phyloP scores from a whole-genome alignment of 73 alveolate genomes.

The Paramecium caudatum region DNA sequence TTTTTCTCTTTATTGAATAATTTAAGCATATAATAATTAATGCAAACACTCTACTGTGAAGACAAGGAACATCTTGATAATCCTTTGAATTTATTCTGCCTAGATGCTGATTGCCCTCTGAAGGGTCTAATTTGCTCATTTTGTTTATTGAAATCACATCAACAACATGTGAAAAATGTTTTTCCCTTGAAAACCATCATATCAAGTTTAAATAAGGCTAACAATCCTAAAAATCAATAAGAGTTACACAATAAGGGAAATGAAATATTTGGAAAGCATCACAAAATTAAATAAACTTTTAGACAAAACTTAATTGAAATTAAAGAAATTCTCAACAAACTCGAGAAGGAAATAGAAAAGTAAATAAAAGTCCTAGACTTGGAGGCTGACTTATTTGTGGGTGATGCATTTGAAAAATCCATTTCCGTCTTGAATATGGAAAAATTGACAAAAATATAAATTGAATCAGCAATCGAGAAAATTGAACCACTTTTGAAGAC shows the following conservation, averaged over 20 bases:
- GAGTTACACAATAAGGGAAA: conserved; percentile 51
- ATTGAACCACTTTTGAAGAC: conserved; percentile 61
- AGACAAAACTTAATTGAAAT: conserved; percentile 51
- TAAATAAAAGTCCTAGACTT: conserved; percentile 39
- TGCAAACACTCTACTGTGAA: conserved; percentile 36
- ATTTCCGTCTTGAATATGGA: conserved; percentile 19
- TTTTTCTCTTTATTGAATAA: conserved; percentile 52
- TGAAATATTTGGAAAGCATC: conserved; percentile 66
- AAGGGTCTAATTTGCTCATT: conserved; percentile 57
- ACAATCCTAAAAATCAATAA: conserved; percentile 49
- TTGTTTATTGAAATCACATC: conserved; percentile 36
- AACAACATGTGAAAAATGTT: conserved; percentile 54
- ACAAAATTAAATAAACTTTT: conserved; percentile 25
- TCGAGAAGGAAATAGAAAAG: conserved; percentile 56
- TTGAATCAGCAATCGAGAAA: conserved; percentile 21
- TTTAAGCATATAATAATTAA: conserved; percentile 44
- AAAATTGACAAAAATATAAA: conserved; percentile 25
- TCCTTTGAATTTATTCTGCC: conserved; percentile 47
- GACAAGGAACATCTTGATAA: conserved; percentile 48
- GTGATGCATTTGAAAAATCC: conserved; percentile 69
- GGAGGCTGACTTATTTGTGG: conserved; percentile 66
- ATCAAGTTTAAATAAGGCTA: conserved; percentile 50
- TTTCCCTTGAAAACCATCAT: conserved; percentile 51
- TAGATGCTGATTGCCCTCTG: background rate
- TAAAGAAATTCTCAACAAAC: conserved; percentile 7